These are phyloP conservation scores for Metschnikowia rubicola DNA, from an alignment of 805 yeast genomes.

Conservation along the genomic window DNA sequence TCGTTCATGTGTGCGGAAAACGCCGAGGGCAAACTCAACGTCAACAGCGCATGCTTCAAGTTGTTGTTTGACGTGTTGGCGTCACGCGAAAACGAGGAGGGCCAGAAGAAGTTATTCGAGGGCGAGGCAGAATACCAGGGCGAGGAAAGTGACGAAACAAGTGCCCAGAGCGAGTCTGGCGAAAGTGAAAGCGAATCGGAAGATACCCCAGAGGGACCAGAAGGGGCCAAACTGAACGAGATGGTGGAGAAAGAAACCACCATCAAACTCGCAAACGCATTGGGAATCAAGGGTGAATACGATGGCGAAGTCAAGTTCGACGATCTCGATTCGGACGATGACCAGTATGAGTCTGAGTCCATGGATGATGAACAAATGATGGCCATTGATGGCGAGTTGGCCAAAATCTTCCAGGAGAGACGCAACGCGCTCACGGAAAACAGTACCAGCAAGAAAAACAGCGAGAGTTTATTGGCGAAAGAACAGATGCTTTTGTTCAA, in stretches of 20 bases:
- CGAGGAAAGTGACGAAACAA: constrained; percentile 21
- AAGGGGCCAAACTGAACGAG: constrained; percentile 9
- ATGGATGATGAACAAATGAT: constrained; percentile 97
- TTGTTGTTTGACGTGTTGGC: constrained; percentile 35
- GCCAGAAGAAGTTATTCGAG: constrained; percentile 73
- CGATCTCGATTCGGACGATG: constrained; percentile 40
- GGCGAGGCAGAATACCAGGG: constrained; percentile 41
- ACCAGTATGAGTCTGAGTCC: constrained; percentile 61
- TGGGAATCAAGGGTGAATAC: constrained; percentile 53
- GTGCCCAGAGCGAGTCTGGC: neutral
- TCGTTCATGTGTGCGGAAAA: constrained; percentile 31
- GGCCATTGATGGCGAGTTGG: constrained; percentile 82
- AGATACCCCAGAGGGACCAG: constrained; percentile 13
- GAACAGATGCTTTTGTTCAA: constrained; percentile 78
- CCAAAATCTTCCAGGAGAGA: constrained; percentile 82
- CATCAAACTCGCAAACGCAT: constrained; percentile 63
- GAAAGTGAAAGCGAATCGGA: constrained; percentile 10
- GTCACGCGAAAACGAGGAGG: constrained; percentile 75
- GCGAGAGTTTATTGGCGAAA: constrained; percentile 74
- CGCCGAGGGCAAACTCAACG: constrained; percentile 25
- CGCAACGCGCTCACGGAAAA: constrained; percentile 54
- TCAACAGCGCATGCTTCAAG: constrained; percentile 32
- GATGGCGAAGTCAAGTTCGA: constrained; percentile 45
- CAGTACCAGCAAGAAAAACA: constrained; percentile 56
- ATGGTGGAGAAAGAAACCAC: constrained; percentile 46